These are phyloP conservation scores for Grifola frondosa DNA, from an alignment of 1,284 basidiomycete genomes.

Conservation along the genomic window DNA sequence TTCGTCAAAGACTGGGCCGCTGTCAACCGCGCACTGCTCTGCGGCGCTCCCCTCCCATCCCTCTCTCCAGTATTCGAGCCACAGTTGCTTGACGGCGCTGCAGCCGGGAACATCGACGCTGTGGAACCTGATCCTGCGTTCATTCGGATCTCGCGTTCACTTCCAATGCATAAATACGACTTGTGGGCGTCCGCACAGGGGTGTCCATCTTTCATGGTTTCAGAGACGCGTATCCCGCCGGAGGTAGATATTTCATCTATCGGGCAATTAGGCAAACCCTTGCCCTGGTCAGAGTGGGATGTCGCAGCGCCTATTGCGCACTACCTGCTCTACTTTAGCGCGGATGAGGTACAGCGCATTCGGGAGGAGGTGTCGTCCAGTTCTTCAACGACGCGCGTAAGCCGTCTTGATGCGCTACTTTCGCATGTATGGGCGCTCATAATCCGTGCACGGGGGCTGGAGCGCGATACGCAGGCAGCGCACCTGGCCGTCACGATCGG, in stretches of 20 bases:
- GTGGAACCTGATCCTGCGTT: slow-evolving; percentile 24
- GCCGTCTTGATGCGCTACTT: slow-evolving; percentile 43
- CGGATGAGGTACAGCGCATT: slow-evolving; percentile 35
- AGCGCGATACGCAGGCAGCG: slow-evolving; percentile 18
- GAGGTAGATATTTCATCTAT: slow-evolving; percentile 19
- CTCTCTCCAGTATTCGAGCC: slow-evolving; percentile 36
- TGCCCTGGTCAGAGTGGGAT: slow-evolving; percentile 42
- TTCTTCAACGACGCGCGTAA: slow-evolving; percentile 20
- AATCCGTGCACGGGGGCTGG: slow-evolving; percentile 33
- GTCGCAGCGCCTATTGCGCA: slow-evolving; percentile 30
- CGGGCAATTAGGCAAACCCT: slow-evolving; percentile 25
- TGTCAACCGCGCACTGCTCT: slow-evolving; percentile 24
- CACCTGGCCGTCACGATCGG: slow-evolving; percentile 35
- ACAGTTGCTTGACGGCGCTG: slow-evolving; percentile 30
- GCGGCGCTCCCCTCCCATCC: slow-evolving; percentile 8
- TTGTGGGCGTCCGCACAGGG: slow-evolving; percentile 34
- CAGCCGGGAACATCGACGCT: slow-evolving; percentile 36
- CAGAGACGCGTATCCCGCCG: slow-evolving; percentile 14
- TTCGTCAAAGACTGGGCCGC: slow-evolving; percentile 42
- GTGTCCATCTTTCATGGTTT: slow-evolving; percentile 24
- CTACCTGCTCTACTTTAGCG: slow-evolving; percentile 36
- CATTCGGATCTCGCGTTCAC: slow-evolving; percentile 23
- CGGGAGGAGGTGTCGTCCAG: slow-evolving; percentile 24
- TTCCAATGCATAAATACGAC: slow-evolving; percentile 40
- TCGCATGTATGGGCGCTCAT: slow-evolving; percentile 42